Evolutionary conservation across 805 yeast genomes (phyloP).

Genomic region (Saccharomycopsis schoenii): DNA sequence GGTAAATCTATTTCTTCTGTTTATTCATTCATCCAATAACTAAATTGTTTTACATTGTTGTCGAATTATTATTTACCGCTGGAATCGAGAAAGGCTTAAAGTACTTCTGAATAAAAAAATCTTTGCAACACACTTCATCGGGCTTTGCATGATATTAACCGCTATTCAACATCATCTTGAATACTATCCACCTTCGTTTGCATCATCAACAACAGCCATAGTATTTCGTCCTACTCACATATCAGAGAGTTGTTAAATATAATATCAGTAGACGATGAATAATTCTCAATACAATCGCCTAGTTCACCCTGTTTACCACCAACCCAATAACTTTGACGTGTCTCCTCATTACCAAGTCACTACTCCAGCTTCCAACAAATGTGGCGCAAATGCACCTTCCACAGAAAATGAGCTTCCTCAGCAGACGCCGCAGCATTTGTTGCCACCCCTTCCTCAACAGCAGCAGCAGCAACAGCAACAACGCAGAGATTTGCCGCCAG

Average conservation of each 20-base stretch:
- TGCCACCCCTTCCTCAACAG: neutral
- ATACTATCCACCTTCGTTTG: neutral
- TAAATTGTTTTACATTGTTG: no score
- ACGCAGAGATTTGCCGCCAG: conserved; percentile 25
- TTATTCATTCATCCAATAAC: no score
- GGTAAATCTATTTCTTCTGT: no score
- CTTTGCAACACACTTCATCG: neutral
- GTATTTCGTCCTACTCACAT: no score
- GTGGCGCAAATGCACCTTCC: neutral
- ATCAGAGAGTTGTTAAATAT: no score
- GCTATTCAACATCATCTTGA: neutral
- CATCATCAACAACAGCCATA: no score
- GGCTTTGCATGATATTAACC: neutral
- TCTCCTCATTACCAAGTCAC: neutral
- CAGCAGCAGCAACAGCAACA: neutral
- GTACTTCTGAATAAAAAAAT: no score
- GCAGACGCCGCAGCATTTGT: neutral
- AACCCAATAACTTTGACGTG: neutral
- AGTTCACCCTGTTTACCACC: neutral
- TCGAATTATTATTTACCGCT: no score
- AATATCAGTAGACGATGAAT: neutral
- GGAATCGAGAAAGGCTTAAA: no score
- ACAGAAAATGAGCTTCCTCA: neutral
- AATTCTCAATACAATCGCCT: neutral
- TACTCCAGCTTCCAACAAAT: neutral